Percentiles rank a stretch among this genome's conserved stretches.
Conservation (phyloP, 2,329 filamentous ascomycete species). For the Aspergillus sp. region DNA sequence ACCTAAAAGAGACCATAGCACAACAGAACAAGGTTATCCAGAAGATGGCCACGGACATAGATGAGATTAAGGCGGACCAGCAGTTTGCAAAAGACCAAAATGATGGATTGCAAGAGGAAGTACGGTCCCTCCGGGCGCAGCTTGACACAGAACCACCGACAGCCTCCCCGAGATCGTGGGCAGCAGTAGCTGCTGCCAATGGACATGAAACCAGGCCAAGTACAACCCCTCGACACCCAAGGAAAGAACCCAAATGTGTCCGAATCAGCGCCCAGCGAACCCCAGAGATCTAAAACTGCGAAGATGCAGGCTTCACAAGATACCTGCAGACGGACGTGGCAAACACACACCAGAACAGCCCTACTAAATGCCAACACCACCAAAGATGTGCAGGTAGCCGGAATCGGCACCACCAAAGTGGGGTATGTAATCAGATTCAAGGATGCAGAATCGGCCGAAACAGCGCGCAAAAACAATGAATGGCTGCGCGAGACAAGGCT, state of each 20-base stretch:
- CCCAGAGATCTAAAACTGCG: too few species aligned
- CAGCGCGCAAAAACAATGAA: too few species aligned
- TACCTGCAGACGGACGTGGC: too few species aligned
- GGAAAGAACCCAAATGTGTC: too few species aligned
- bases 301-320: too few species aligned
- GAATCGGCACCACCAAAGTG: too few species aligned
- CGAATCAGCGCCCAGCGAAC: too few species aligned
- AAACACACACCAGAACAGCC: too few species aligned
- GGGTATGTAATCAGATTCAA: too few species aligned
- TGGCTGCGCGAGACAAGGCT: conserved; percentile 15
- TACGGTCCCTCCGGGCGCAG: conserved; percentile 2
- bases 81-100: conserved; percentile 8
- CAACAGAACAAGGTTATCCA: neutral
- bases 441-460: too few species aligned
- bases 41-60: conserved; percentile 2
- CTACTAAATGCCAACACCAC: too few species aligned
- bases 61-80: conserved; percentile 9
- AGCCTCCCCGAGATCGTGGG: conserved; percentile 1
- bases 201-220: neutral
- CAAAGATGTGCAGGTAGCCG: too few species aligned
- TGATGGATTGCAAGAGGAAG: conserved; percentile 6
- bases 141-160: conserved; percentile 1
- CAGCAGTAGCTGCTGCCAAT: neutral
- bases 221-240: neutral
- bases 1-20: conserved; percentile 1